These are phyloP conservation scores for Neoarthrinium moseri DNA, from an alignment of 2,329 filamentous ascomycete genomes.

Conservation along the genomic window DNA sequence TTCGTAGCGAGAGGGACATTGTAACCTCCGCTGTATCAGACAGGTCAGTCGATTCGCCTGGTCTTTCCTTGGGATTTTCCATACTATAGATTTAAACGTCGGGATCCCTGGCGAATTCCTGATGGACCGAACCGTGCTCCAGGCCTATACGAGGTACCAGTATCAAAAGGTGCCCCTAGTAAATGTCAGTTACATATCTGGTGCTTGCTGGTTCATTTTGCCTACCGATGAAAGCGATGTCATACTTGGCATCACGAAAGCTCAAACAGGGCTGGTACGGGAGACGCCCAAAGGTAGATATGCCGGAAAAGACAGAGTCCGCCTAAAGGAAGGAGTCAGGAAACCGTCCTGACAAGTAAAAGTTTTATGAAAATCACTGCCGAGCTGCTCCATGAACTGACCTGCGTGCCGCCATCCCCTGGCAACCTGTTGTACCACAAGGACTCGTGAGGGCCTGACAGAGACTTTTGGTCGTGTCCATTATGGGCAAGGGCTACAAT, in stretches of 20 bases:
- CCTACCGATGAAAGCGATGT: conserved; percentile 81
- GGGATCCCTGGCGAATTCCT: conserved; percentile 82
- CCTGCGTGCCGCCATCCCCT: conserved; percentile 81
- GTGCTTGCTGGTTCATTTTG: conserved; percentile 5
- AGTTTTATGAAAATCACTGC: conserved; percentile 2
- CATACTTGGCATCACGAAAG: conserved; percentile 69
- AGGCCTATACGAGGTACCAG: conserved; percentile 80
- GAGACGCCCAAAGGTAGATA: conserved; percentile 79
- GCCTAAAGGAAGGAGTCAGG: conserved; percentile 49
- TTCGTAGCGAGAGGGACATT: conserved; percentile 80
- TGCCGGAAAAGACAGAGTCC: conserved; percentile 85
- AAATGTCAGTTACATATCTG: conserved; percentile 1
- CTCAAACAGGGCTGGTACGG: conserved; percentile 75
- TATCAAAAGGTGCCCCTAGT: conserved; percentile 80
- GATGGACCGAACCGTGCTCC: conserved; percentile 83
- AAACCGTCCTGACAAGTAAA: conserved; percentile 3
- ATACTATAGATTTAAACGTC: conserved; percentile 84
- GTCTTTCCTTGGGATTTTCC: conserved; percentile 28
- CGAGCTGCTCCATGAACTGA: conserved; percentile 30
- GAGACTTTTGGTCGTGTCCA: conserved; percentile 54
- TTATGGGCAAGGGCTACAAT: conserved; percentile 59
- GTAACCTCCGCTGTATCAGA: conserved; percentile 69
- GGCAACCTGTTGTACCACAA: conserved; percentile 83
- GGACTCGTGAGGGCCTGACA: conserved; percentile 68
- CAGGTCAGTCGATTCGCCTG: conserved; percentile 1